Evolutionary conservation across 306 rosid genomes (phyloP).

Genomic region (Ormosia semicastrata): DNA sequence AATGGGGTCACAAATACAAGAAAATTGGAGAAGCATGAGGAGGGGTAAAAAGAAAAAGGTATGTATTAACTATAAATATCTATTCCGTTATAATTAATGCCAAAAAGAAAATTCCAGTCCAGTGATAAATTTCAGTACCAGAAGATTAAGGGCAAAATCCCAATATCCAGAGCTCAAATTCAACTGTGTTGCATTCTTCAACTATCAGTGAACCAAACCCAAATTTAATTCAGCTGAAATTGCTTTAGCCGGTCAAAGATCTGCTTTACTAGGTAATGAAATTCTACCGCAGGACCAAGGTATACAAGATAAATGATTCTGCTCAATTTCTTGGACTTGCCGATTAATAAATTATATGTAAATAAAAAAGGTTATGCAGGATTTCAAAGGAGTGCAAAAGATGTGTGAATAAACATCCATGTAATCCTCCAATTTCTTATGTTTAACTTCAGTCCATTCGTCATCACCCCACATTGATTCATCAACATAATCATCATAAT

Average conservation of each 20-base stretch:
- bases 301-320: not conserved
- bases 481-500: slow-evolving; percentile 89
- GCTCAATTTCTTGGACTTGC: not conserved
- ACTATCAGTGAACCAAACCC: slow-evolving; percentile 28
- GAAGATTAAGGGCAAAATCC: slow-evolving; percentile 30
- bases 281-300: slow-evolving; percentile 19
- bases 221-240: slow-evolving; percentile 12
- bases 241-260: slow-evolving; percentile 18
- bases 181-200: slow-evolving; percentile 40
- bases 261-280: slow-evolving; percentile 9
- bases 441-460: slow-evolving; percentile 78
- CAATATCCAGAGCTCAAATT: slow-evolving; percentile 24
- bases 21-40: not conserved
- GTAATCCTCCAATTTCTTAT: slow-evolving; percentile 78
- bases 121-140: slow-evolving; percentile 19
- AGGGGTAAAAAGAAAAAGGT: not conserved
- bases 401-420: slow-evolving; percentile 83
- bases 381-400: slow-evolving; percentile 92
- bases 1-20: not conserved
- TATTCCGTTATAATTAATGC: slow-evolving; percentile 19
- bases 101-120: not conserved
- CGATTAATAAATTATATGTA: not conserved
- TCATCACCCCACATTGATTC: slow-evolving; percentile 97
- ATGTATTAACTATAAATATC: slow-evolving; percentile 24
- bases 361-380: slow-evolving; percentile 2